These are phyloP conservation scores for Diplocarpon rosae DNA, from an alignment of 2,329 filamentous ascomycete genomes.

Conservation along the genomic window DNA sequence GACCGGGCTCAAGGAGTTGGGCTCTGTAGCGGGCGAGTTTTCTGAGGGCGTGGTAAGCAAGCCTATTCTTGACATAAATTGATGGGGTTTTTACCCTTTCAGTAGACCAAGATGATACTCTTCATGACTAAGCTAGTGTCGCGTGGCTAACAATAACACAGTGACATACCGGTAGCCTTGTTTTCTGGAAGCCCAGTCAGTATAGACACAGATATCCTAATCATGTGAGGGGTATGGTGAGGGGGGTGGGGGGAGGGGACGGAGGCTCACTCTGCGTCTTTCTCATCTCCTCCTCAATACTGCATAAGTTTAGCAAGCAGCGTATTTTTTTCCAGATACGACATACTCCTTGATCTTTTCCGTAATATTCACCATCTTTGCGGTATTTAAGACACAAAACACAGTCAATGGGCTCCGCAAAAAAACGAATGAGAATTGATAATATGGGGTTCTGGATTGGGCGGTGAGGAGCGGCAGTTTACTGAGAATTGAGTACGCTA, in stretches of 20 bases:
- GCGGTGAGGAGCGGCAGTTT: conserved; percentile 10
- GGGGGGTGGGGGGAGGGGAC: too few relatives aligned
- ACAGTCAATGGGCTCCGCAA: not conserved
- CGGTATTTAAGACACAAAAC: conserved; percentile 9
- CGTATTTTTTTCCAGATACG: not conserved
- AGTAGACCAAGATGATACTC: conserved; percentile 97
- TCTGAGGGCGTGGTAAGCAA: conserved; percentile 35
- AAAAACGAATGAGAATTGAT: not conserved
- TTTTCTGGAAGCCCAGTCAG: conserved; percentile 55
- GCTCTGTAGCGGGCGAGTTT: conserved; percentile 93
- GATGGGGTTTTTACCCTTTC: conserved; percentile 67
- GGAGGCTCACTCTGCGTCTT: conserved; percentile 90
- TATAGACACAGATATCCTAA: not conserved
- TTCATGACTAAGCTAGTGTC: conserved; percentile 29
- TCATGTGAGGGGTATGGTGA: conserved; percentile 2
- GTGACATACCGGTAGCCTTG: conserved; percentile 81
- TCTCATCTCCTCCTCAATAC: conserved; percentile 99
- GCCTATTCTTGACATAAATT: not conserved
- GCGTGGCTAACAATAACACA: not conserved
- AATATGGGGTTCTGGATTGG: conserved; percentile 1
- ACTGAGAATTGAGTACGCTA: not conserved
- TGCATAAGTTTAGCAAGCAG: conserved; percentile 30
- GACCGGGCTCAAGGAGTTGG: conserved; percentile 81
- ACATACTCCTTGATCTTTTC: conserved; percentile 98
- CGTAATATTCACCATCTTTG: conserved; percentile 94